A percentile compares a stretch with the other conserved stretches of the same genome.
Conservation (phyloP, 169 alveolate genomes). For the Eimeria tenella region DNA sequence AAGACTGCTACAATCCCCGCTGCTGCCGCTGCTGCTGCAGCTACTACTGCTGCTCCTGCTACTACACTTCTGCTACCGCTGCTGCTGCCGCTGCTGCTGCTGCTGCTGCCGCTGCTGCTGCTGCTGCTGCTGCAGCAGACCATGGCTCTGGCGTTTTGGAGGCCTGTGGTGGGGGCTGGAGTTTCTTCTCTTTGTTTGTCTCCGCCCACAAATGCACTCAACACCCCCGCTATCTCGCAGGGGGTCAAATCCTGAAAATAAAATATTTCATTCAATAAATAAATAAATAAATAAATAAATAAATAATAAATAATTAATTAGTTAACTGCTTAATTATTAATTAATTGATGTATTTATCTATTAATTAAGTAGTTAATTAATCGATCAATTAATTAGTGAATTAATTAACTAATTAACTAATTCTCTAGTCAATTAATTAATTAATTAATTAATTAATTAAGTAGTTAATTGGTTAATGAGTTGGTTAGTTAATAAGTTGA, state of each 20-base stretch:
- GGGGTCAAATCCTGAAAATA: background rate
- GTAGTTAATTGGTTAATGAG: too few relatives aligned
- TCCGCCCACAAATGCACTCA: conserved; percentile 56
- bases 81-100: background rate
- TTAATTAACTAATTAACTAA: too few relatives aligned
- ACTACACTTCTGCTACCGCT: background rate
- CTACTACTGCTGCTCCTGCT: background rate
- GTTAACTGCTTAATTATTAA: too few relatives aligned
- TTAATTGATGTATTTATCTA: too few relatives aligned
- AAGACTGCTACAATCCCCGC: background rate
- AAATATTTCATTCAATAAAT: too few relatives aligned
- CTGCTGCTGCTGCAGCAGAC: background rate
- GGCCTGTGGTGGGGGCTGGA: conserved; percentile 61
- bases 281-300: too few relatives aligned
- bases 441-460: too few relatives aligned
- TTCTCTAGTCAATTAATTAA: too few relatives aligned
- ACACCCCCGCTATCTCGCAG: conserved; percentile 55
- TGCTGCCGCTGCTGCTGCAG: background rate
- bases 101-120: conserved; percentile 11
- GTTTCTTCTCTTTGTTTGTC: conserved; percentile 23
- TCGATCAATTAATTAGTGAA: too few relatives aligned
- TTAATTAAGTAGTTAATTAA: too few relatives aligned
- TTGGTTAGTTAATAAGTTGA: too few relatives aligned
- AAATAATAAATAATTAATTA: too few relatives aligned
- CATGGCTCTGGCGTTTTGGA: conserved; percentile 11